A percentile compares a stretch with the other conserved stretches of the same genome.
These are phyloP conservation scores for Globisporangium cederbergense DNA, from an alignment of 352 stramenopile species.

Conservation along the genomic window DNA sequence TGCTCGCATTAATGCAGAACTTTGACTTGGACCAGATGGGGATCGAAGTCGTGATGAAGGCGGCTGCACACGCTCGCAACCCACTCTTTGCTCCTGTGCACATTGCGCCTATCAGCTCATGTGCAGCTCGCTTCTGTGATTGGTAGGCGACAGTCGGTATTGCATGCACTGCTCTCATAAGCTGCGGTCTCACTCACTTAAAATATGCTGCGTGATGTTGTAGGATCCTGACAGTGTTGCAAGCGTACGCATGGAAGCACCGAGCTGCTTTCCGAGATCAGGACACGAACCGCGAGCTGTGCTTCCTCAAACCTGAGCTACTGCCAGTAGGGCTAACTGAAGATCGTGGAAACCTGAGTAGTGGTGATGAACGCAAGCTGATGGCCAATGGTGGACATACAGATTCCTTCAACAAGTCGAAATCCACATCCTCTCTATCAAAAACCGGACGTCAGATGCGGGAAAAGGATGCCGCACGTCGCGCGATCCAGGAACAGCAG, in stretches of 20 bases:
- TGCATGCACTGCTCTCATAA: neutral
- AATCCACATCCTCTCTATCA: neutral
- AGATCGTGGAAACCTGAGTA: neutral
- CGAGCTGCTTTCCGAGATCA: conserved; percentile 31
- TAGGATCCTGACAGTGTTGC: conserved; percentile 57
- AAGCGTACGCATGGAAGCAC: conserved; percentile 70
- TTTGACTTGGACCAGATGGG: conserved; percentile 44
- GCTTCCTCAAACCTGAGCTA: conserved; percentile 51
- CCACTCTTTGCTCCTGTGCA: conserved; percentile 56
- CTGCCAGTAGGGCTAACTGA: conserved; percentile 23
- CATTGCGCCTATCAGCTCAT: conserved; percentile 80
- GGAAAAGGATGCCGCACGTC: conserved; percentile 34
- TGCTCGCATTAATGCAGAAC: conserved; percentile 40
- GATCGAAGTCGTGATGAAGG: conserved; percentile 27
- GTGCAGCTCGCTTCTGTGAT: conserved; percentile 87
- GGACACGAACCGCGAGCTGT: conserved; percentile 40
- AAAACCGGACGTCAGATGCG: neutral
- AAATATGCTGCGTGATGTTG: neutral
- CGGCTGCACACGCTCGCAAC: conserved; percentile 56
- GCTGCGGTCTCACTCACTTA: neutral
- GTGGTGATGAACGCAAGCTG: conserved; percentile 8
- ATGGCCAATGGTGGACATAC: neutral
- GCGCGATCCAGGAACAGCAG: conserved; percentile 65
- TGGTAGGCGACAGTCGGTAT: conserved; percentile 38
- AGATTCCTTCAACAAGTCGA: neutral